A percentile compares a stretch with the other conserved stretches of the same genome.
phyloP scores from a whole-genome alignment of 2,329 filamentous ascomycete genomes.

The Knoxdaviesia capensis region DNA sequence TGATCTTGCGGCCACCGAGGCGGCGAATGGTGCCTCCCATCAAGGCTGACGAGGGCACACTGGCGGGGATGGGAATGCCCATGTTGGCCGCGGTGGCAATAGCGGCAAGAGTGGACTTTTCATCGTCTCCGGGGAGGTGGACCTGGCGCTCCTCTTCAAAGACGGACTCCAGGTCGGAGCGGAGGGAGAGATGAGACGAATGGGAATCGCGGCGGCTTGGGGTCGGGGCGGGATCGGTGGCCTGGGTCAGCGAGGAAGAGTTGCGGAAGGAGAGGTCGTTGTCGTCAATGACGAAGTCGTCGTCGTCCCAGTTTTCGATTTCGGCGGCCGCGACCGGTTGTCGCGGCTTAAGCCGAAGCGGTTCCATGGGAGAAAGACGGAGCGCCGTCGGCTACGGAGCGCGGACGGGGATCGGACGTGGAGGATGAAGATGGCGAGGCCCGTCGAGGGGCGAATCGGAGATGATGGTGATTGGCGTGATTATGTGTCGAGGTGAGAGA shows the following conservation, averaged over 20 bases:
- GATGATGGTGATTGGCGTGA: neutral
- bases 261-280: conserved; percentile 42
- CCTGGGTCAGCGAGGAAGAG: conserved; percentile 11
- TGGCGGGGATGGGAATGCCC: conserved; percentile 76
- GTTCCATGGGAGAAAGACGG: conserved; percentile 22
- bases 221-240: conserved; percentile 20
- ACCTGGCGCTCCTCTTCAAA: conserved; percentile 74
- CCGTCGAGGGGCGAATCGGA: too few species aligned
- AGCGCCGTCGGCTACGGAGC: too few species aligned
- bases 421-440: too few species aligned
- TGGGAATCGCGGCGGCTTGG: conserved; percentile 46
- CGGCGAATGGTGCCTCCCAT: conserved; percentile 87
- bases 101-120: conserved; percentile 63
- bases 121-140: conserved; percentile 66
- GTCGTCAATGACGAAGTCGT: conserved; percentile 50
- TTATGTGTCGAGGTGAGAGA: neutral
- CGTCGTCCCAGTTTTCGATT: conserved; percentile 65
- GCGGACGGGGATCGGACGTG: too few species aligned
- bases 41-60: conserved; percentile 73
- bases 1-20: conserved; percentile 55
- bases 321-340: conserved; percentile 31
- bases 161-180: conserved; percentile 61
- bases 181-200: conserved; percentile 64
- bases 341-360: conserved; percentile 30
- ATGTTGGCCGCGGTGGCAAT: conserved; percentile 74